phyloP scores from a whole-genome alignment of 176 grass and related monocot genomes.

The Ensete glaucum region DNA sequence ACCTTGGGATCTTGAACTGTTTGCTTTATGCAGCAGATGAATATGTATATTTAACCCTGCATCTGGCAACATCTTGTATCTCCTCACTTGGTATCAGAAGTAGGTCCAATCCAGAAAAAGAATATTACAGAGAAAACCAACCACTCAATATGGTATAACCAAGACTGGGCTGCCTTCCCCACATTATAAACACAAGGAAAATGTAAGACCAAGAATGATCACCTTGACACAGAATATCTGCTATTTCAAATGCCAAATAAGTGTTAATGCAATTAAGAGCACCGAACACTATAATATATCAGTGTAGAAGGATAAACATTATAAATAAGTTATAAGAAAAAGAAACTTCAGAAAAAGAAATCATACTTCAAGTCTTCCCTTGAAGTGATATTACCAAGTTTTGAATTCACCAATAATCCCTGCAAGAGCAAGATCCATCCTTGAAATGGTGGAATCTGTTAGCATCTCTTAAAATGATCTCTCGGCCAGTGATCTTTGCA shows the following conservation, averaged over 20 bases:
- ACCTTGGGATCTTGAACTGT: too few relatives aligned
- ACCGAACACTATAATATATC: background rate
- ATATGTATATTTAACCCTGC: too few relatives aligned
- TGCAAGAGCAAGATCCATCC: conserved; percentile 60
- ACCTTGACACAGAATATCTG: background rate
- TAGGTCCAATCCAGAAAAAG: background rate
- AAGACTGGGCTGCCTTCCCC: background rate
- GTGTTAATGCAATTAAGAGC: background rate
- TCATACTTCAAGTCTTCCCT: background rate
- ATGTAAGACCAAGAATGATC: background rate
- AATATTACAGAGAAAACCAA: background rate
- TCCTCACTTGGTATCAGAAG: background rate
- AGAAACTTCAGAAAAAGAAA: background rate
- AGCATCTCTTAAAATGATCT: conserved; percentile 70
- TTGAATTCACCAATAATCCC: conserved; percentile 66
- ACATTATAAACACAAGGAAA: background rate
- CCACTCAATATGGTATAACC: background rate
- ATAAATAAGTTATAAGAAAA: background rate
- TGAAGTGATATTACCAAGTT: background rate
- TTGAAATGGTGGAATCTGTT: conserved; percentile 83
- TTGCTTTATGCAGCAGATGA: too few relatives aligned
- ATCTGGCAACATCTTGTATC: too few relatives aligned
- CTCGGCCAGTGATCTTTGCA: conserved; percentile 42
- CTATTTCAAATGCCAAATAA: background rate
- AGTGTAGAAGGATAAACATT: background rate